Base-by-base conservation (phyloP, 108 stramenopile species). In the Fragilariopsis cylindrus region DNA sequence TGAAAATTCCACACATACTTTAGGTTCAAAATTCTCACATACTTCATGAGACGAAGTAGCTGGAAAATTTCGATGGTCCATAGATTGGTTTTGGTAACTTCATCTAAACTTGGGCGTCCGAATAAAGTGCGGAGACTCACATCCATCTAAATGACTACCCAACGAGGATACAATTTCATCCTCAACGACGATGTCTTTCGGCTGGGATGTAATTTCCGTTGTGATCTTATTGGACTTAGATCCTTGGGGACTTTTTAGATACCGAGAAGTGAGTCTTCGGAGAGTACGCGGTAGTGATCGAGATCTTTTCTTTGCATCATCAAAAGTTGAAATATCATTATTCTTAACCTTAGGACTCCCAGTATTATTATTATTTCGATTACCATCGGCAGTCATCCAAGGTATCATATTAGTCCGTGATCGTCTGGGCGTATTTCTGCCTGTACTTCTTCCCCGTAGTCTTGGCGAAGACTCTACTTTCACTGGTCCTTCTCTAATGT, bases 1-100 rank as follows among this genome's bases (percentile, higher is more conserved):
- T n/a, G 42, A 41, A n/a, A 63, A 63, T 63, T 44, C 62, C 5
- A 63, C 62, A 45, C 62, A 63, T 3, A 63, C 43, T 45, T 44
- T 63, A 44, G 62, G 62, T 15, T 63, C 62, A 7, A 8, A 63
- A 8, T 15, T 43, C 12, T 60, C 58, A 40, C 58, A 13, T 13
- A 0, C 50, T 13, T 13, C 13, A 9, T 52, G 12, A 13, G 12
- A 3, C 50, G 50, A 13, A 52, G 9, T 9, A 52, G 50, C 9
- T 52, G 50, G 3, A 3, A 52, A 52, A 45, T 5, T 45, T 7
- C 9, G 39, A 13, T 7, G 43, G 43, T 43, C 7, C 42, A 40
- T 41, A 45, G 62, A 15, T 63, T 63, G 12, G 0, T 7, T 1
- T 21, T 0, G 19, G 19, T 3, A 18, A 0, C 21, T 60, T 41